These are phyloP conservation scores for Aspergillus niger DNA, from an alignment of 2,329 filamentous ascomycete genomes.

Conservation along the genomic window DNA sequence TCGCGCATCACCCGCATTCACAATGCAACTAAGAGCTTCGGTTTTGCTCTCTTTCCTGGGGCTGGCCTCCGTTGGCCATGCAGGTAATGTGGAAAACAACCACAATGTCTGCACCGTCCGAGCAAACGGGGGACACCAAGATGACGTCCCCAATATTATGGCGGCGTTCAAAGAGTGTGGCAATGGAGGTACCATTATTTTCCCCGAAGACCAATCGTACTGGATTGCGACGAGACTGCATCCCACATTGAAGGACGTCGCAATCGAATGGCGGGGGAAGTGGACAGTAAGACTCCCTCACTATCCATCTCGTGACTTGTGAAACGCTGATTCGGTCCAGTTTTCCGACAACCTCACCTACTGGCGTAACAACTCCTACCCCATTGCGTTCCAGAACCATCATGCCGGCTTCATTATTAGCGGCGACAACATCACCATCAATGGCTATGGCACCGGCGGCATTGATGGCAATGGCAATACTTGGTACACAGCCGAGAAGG, in stretches of 20 bases:
- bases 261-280: constrained; percentile 55
- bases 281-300: constrained; percentile 47
- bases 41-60: constrained; percentile 1
- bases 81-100: constrained; percentile 9
- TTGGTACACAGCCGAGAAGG: constrained; percentile 56
- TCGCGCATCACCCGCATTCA: neutral
- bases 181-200: constrained; percentile 50
- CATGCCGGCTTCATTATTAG: constrained; percentile 55
- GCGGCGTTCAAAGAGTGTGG: constrained; percentile 45
- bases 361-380: constrained; percentile 58
- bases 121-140: constrained; percentile 39
- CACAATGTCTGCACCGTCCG: constrained; percentile 43
- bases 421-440: constrained; percentile 53
- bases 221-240: constrained; percentile 55
- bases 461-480: constrained; percentile 58
- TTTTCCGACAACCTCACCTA: constrained; percentile 56
- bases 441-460: constrained; percentile 56
- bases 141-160: constrained; percentile 47
- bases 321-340: constrained; percentile 21
- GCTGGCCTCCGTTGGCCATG: constrained; percentile 3
- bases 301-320: neutral
- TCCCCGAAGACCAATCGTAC: constrained; percentile 54
- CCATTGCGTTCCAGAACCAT: constrained; percentile 59
- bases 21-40: neutral
- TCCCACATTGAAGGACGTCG: constrained; percentile 52